Evolutionary conservation across 768 basidiomycete species (phyloP), one percentile per base, ranked within the genome.

Genomic region (Serendipita sp.): DNA sequence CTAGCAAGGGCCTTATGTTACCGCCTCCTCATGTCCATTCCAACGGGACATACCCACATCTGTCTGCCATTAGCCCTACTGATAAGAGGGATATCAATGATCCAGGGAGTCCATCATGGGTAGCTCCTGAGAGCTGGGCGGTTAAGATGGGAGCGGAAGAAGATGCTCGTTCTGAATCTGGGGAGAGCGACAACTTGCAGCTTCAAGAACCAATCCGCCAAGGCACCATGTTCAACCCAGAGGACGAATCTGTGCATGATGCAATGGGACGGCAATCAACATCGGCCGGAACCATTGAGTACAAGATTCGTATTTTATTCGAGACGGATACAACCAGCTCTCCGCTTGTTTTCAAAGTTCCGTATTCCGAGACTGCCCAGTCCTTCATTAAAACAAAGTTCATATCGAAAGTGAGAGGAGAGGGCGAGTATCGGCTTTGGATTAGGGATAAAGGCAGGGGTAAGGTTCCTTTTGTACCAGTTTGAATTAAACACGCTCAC

Each of bases 141-240:
- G 56, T 60, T 30, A 60, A 60, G 56, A 32, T 60, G 30, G 32
- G 18, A 8, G 34, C 35, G 56, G 56, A 60, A 10, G 56, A 60
- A 30, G 56, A 60, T 8, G 37, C 34, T 8, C 28, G 18, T 24
- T 60, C 56, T 11, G 30, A 34, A n/a, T 60, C 56, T 10, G 56
- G 56, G 16, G 56, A 60, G 56, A 60, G 56, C 34, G 56, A 60
- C 10, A 60, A 60, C 37, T 8, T 60, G n/a, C 56, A 60, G 28
- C 16, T 32, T 11, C 28, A 32, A 60, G 56, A 60, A 35, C 56
- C 56, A 28, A 38, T n/a, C 10, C 56, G 56, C 16, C 28, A 60
- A n/a, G 56, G 28, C n/a, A 28, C 30, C 13, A 11, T 15, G 13
- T 16, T 54, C 15, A 10, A 34, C n/a, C 48, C n/a, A 51, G 48